Percentiles rank a stretch among this genome's conserved stretches.
phyloP scores from a whole-genome alignment of 345 rosid species.

The Leavenworthia alabamica region DNA sequence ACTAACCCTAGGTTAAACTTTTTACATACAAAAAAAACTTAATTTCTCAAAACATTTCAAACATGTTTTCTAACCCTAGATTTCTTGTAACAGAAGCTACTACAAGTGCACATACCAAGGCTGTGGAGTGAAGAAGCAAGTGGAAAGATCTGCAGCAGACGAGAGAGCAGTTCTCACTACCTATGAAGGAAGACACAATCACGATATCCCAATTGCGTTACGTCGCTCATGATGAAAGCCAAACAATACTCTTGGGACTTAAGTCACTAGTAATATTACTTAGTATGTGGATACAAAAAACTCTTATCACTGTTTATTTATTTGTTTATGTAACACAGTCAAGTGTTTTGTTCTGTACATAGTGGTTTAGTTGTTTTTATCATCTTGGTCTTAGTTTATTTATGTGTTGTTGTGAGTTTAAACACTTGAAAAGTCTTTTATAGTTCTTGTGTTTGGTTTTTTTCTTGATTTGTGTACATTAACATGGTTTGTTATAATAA shows the following conservation, averaged over 20 bases:
- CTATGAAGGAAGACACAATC: constrained; percentile 98
- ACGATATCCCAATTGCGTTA: constrained; percentile 52
- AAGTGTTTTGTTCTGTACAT: constrained; percentile 19
- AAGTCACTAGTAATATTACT: constrained; percentile 27
- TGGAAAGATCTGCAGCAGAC: constrained; percentile 89
- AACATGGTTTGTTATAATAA: too few species aligned
- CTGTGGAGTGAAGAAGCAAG: constrained; percentile 92
- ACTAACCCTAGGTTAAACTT: constrained; percentile 96
- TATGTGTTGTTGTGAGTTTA: not conserved
- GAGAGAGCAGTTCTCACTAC: constrained; percentile 90
- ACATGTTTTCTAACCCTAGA: constrained; percentile 9
- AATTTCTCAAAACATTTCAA: not conserved
- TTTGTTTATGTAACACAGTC: constrained; percentile 31
- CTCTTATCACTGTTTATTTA: constrained; percentile 24
- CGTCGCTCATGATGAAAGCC: constrained; percentile 79
- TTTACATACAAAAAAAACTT: not conserved
- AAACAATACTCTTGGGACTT: constrained; percentile 34
- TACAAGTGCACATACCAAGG: constrained; percentile 82
- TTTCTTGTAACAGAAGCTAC: constrained; percentile 59
- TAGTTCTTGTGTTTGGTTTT: constrained; percentile 14
- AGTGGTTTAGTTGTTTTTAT: constrained; percentile 14
- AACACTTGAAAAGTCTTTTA: constrained; percentile 11
- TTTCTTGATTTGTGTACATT: constrained; percentile 8
- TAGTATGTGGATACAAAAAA: constrained; percentile 20
- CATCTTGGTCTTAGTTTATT: constrained; percentile 11